Percentiles rank a stretch among this genome's conserved stretches.
phyloP scores from a whole-genome alignment of 495 filamentous ascomycete species.

The Annulohypoxylon nitens region DNA sequence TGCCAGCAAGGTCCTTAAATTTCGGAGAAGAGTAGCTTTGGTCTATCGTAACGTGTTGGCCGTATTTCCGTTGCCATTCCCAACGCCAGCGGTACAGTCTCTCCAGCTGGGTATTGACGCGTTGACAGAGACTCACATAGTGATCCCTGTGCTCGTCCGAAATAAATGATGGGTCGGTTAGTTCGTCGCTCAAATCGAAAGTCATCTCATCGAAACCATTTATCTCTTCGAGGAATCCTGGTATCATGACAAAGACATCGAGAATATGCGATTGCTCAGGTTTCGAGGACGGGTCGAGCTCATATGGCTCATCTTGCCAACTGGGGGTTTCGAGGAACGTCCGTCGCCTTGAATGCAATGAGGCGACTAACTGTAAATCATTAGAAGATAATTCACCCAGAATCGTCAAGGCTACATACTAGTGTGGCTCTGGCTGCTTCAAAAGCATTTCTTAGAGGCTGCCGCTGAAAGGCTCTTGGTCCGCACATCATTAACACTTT shows the following conservation, averaged over 20 bases:
- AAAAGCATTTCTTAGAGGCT: slow-evolving; percentile 44
- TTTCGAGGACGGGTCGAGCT: slow-evolving; percentile 31
- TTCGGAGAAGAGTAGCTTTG: background rate
- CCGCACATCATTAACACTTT: slow-evolving; percentile 43
- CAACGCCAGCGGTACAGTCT: slow-evolving; percentile 45
- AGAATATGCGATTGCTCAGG: slow-evolving; percentile 38
- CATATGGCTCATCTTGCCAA: slow-evolving; percentile 42
- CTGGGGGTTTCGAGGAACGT: slow-evolving; percentile 38
- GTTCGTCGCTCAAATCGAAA: background rate
- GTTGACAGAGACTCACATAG: slow-evolving; percentile 13
- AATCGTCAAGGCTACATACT: background rate
- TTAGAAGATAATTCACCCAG: background rate
- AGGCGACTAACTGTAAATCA: slow-evolving; percentile 30
- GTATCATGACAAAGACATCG: slow-evolving; percentile 43
- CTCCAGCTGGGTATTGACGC: slow-evolving; percentile 28
- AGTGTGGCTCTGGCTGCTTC: slow-evolving; percentile 44
- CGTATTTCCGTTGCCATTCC: slow-evolving; percentile 38
- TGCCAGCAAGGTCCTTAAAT: background rate
- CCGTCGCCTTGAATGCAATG: slow-evolving; percentile 34
- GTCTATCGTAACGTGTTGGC: slow-evolving; percentile 28
- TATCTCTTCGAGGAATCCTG: slow-evolving; percentile 41
- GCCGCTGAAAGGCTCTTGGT: slow-evolving; percentile 39
- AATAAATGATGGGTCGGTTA: slow-evolving; percentile 7
- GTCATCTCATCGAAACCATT: slow-evolving; percentile 14
- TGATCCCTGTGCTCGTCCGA: slow-evolving; percentile 12